Percentiles rank a stretch among this genome's conserved stretches.
These are phyloP conservation scores for Curvularia sp. DNA, from an alignment of 2,329 filamentous ascomycete genomes.

Conservation along the genomic window DNA sequence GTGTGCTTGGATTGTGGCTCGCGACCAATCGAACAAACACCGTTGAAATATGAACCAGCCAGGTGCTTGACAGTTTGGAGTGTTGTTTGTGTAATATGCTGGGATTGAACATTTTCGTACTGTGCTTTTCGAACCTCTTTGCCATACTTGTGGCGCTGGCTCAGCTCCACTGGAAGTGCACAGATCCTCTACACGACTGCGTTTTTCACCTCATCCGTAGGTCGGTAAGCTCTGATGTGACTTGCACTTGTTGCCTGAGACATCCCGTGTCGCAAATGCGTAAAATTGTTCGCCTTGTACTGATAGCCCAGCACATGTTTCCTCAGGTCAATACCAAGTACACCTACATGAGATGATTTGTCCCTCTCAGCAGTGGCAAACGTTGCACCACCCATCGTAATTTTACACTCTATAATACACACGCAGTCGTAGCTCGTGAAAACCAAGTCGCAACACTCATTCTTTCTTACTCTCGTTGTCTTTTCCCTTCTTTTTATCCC, in stretches of 20 bases:
- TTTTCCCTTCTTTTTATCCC: conserved; percentile 49
- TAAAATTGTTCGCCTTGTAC: background rate
- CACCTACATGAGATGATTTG: background rate
- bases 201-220: background rate
- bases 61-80: background rate
- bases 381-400: background rate
- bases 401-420: conserved; percentile 10
- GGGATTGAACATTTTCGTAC: background rate
- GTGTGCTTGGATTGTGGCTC: conserved; percentile 4
- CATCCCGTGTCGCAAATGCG: background rate
- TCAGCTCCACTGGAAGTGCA: conserved; percentile 1
- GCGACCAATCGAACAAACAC: conserved; percentile 18
- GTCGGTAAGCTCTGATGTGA: no score
- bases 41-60: background rate
- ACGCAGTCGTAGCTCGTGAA: background rate
- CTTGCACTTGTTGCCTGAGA: background rate
- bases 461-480: conserved; percentile 32
- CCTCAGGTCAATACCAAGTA: background rate
- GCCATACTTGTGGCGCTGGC: background rate
- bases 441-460: conserved; percentile 6
- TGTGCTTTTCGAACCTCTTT: background rate
- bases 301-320: background rate
- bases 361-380: background rate
- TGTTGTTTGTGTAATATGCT: background rate
- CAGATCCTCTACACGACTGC: background rate